These are phyloP conservation scores for Iris macrosiphon DNA, from an alignment of 106 monocot species.

Conservation along the genomic window DNA sequence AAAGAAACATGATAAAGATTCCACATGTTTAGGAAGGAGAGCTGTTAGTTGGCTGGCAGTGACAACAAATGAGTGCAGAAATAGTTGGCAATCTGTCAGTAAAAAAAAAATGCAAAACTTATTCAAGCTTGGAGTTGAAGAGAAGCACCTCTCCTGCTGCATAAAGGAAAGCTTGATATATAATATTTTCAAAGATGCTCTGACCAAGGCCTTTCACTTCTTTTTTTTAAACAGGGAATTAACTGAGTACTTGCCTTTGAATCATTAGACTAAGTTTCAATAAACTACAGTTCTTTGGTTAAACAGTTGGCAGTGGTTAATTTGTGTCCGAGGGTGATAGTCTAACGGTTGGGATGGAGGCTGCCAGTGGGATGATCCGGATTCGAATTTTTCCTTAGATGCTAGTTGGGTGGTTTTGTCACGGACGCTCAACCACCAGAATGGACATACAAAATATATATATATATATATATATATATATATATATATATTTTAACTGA, in stretches of 20 bases:
- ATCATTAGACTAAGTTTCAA: too few relatives aligned
- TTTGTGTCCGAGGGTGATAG: not conserved
- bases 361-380: too few relatives aligned
- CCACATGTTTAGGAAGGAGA: conserved; percentile 1
- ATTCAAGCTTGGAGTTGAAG: conserved; percentile 8
- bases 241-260: too few relatives aligned
- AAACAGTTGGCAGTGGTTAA: conserved; percentile 4
- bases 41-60: conserved; percentile 11
- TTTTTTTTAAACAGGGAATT: not conserved
- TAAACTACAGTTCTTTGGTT: not conserved
- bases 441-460: too few relatives aligned
- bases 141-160: conserved; percentile 12
- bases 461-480: too few relatives aligned
- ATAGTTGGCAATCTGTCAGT: conserved; percentile 9
- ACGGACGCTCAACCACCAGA: too few relatives aligned
- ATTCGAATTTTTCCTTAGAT: too few relatives aligned
- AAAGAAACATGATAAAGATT: conserved; percentile 2
- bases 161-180: not conserved
- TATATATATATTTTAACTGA: too few relatives aligned
- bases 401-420: too few relatives aligned
- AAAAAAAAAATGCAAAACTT: not conserved
- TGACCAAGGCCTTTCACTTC: not conserved
- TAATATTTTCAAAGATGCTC: conserved; percentile 6
- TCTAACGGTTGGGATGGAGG: too few relatives aligned
- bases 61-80: not conserved